These are phyloP conservation scores for Pythium aquatile DNA, from an alignment of 352 stramenopile species.

Conservation along the genomic window DNA sequence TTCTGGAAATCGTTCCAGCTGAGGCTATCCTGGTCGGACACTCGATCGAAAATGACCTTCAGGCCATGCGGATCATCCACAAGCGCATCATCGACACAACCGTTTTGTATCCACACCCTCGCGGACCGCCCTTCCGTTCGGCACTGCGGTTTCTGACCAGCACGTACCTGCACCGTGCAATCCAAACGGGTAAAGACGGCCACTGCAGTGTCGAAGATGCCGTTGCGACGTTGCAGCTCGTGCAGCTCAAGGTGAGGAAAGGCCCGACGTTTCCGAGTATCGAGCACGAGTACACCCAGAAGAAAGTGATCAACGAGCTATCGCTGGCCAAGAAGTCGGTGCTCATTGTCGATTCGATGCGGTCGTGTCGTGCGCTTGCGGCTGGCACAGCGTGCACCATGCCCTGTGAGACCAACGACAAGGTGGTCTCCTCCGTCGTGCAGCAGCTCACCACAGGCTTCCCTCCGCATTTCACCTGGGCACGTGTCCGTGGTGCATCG, in stretches of 20 bases:
- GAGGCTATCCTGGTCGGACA: constrained; percentile 86
- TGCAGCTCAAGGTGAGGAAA: constrained; percentile 74
- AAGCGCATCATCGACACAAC: constrained; percentile 78
- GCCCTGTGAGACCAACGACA: constrained; percentile 41
- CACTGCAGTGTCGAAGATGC: constrained; percentile 86
- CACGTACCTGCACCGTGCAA: constrained; percentile 65
- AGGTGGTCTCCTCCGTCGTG: constrained; percentile 54
- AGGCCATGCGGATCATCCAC: constrained; percentile 68
- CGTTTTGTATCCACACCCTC: constrained; percentile 79
- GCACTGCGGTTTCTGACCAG: constrained; percentile 73
- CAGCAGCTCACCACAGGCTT: constrained; percentile 84
- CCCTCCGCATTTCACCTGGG: constrained; percentile 79
- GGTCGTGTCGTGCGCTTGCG: constrained; percentile 60
- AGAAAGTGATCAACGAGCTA: constrained; percentile 80
- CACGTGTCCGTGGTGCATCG: constrained; percentile 44
- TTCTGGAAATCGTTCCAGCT: constrained; percentile 55
- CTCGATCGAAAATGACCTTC: constrained; percentile 86
- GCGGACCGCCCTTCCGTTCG: constrained; percentile 73
- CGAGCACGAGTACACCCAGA: constrained; percentile 68
- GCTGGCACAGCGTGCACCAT: constrained; percentile 63
- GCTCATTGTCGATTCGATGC: constrained; percentile 70
- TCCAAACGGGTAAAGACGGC: constrained; percentile 68
- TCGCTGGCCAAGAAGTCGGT: constrained; percentile 68
- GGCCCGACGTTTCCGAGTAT: constrained; percentile 72
- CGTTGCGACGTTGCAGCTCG: constrained; percentile 69